These are phyloP conservation scores for Cyberlindnera americana DNA, from an alignment of 805 yeast genomes.

Conservation along the genomic window DNA sequence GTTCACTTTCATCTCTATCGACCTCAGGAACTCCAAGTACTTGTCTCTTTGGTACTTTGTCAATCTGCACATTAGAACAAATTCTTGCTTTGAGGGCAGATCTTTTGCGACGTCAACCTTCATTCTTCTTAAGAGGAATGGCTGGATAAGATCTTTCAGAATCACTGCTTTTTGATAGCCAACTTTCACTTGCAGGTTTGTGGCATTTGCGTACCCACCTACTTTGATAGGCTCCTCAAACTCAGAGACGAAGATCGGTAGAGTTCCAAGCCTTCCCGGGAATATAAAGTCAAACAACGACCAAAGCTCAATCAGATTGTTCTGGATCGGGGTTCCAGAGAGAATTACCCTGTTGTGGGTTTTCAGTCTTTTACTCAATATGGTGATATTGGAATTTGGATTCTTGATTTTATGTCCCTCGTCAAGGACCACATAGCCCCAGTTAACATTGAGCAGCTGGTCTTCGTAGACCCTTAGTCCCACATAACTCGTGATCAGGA, in stretches of 20 bases:
- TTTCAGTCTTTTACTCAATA: slow-evolving; percentile 77
- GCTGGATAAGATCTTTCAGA: slow-evolving; percentile 81
- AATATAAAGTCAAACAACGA: slow-evolving; percentile 90
- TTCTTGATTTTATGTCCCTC: slow-evolving; percentile 97
- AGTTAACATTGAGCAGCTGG: slow-evolving; percentile 56
- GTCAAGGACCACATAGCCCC: slow-evolving; percentile 91
- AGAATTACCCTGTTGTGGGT: slow-evolving; percentile 84
- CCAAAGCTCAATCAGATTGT: slow-evolving; percentile 90
- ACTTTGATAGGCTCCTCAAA: slow-evolving; percentile 89
- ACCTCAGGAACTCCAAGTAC: slow-evolving; percentile 69
- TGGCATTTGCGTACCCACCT: slow-evolving; percentile 98
- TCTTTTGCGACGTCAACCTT: slow-evolving; percentile 95
- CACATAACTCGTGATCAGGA: slow-evolving; percentile 86
- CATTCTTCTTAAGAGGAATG: slow-evolving; percentile 81
- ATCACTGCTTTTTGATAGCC: slow-evolving; percentile 96
- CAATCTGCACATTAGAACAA: slow-evolving; percentile 86
- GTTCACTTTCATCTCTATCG: slow-evolving; percentile 74
- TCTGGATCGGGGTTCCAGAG: slow-evolving; percentile 96
- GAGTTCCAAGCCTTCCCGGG: slow-evolving; percentile 91
- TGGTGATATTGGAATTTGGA: slow-evolving; percentile 85
- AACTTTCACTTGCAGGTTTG: slow-evolving; percentile 92
- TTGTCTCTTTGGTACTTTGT: slow-evolving; percentile 72
- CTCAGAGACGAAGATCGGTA: slow-evolving; percentile 91
- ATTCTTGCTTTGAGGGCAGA: slow-evolving; percentile 87
- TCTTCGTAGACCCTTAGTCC: slow-evolving; percentile 71